Percentiles rank a stretch among this genome's conserved stretches.
Conservation (phyloP, 176 grass and related monocot genomes). For the Zea luxurians region DNA sequence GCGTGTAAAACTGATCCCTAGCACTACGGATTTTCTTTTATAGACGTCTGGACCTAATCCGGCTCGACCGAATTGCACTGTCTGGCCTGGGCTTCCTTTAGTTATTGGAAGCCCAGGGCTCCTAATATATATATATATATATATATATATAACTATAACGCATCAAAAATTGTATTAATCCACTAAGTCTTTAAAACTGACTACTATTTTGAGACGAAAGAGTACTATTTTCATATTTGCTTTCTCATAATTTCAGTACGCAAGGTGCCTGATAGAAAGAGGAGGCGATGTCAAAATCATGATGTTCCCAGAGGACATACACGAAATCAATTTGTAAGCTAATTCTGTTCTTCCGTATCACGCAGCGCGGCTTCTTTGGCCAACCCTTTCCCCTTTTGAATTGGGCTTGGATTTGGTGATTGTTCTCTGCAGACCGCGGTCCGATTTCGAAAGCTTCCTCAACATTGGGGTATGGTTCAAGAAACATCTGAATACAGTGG, state of each 20-base stretch:
- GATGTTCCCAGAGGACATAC: slow-evolving; percentile 62
- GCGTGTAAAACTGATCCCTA: no score
- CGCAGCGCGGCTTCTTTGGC: background rate
- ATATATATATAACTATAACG: no score
- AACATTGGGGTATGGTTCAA: slow-evolving; percentile 95
- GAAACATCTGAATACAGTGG: slow-evolving; percentile 42
- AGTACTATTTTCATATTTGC: no score
- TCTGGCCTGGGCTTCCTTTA: no score
- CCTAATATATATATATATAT: no score
- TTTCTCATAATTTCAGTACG: slow-evolving; percentile 40
- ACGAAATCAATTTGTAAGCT: slow-evolving; percentile 55
- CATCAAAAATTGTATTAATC: no score
- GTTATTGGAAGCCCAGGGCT: no score
- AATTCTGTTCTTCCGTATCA: background rate
- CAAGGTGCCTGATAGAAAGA: slow-evolving; percentile 52
- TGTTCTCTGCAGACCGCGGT: slow-evolving; percentile 53
- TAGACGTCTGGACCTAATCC: no score
- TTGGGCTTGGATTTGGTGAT: background rate
- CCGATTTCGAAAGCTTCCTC: slow-evolving; percentile 77
- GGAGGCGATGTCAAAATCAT: slow-evolving; percentile 42
- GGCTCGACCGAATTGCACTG: no score
- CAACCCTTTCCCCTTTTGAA: background rate
- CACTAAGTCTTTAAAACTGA: no score
- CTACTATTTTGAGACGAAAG: no score
- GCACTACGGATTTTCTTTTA: no score